Conservation (phyloP, 1,139 yeast genomes). For the Suhomyces atakaporum region DNA sequence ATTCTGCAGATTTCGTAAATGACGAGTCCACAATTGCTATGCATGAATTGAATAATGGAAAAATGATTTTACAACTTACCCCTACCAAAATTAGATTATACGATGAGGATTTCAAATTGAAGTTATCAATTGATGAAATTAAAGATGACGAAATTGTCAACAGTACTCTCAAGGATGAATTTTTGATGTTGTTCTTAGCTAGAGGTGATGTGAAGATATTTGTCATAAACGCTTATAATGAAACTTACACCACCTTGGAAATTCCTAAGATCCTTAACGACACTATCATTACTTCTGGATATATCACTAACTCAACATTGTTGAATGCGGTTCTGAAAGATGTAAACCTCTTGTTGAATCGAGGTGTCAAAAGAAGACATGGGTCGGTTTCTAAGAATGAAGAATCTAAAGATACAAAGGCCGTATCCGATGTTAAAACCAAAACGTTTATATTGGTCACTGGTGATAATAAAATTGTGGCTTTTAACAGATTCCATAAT, state of each 20-base stretch:
- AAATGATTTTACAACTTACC: conserved; percentile 73
- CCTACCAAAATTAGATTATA: conserved; percentile 65
- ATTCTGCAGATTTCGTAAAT: conserved; percentile 63
- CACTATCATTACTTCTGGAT: conserved; percentile 69
- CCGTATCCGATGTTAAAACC: conserved; percentile 34
- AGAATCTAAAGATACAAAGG: conserved; percentile 6
- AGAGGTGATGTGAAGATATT: conserved; percentile 59
- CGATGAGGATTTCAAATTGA: conserved; percentile 58
- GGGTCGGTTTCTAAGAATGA: conserved; percentile 17
- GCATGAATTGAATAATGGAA: conserved; percentile 59
- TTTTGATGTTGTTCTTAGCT: conserved; percentile 53
- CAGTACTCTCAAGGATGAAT: conserved; percentile 53
- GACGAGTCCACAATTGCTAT: conserved; percentile 68
- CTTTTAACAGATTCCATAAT: conserved; percentile 63
- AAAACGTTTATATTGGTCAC: conserved; percentile 68
- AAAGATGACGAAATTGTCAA: conserved; percentile 52
- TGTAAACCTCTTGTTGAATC: conserved; percentile 30
- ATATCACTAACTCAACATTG: conserved; percentile 51
- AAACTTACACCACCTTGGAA: conserved; percentile 36
- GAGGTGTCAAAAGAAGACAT: conserved; percentile 37
- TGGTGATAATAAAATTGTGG: conserved; percentile 72
- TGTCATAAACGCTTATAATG: conserved; percentile 44
- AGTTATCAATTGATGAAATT: conserved; percentile 38
- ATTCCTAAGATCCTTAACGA: conserved; percentile 58
- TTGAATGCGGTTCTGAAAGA: conserved; percentile 46